phyloP scores from a whole-genome alignment of 2,329 filamentous ascomycete species.

The Paramyrothecium sp. region DNA sequence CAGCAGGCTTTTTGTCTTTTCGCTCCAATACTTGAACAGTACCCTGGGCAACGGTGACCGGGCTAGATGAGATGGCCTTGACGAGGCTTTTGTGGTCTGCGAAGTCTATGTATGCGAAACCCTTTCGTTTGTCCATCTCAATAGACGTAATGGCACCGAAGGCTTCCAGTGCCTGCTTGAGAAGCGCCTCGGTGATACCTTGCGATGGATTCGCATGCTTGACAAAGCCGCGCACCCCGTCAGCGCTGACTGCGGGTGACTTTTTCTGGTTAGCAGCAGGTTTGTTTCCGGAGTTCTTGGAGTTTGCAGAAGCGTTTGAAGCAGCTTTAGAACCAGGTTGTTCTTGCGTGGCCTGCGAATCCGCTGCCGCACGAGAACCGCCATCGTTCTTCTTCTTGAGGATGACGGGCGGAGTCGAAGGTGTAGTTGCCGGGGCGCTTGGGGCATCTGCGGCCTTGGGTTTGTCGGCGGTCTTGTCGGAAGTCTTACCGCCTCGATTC shows the following conservation, averaged over 20 bases:
- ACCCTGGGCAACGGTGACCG: slow-evolving; percentile 78
- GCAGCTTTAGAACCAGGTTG: slow-evolving; percentile 20
- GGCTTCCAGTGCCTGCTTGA: slow-evolving; percentile 69
- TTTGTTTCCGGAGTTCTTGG: slow-evolving; percentile 21
- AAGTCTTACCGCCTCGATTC: slow-evolving; percentile 34
- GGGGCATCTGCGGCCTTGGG: slow-evolving; percentile 32
- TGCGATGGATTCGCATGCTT: slow-evolving; percentile 88
- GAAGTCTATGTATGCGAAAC: slow-evolving; percentile 92
- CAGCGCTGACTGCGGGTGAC: slow-evolving; percentile 24
- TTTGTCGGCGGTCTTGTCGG: slow-evolving; percentile 39
- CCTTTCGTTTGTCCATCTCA: slow-evolving; percentile 93
- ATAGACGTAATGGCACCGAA: slow-evolving; percentile 78
- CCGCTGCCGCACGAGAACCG: slow-evolving; percentile 17
- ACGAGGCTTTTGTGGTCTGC: slow-evolving; percentile 67
- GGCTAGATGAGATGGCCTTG: slow-evolving; percentile 79
- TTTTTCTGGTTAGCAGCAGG: slow-evolving; percentile 30
- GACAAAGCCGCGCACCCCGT: slow-evolving; percentile 68
- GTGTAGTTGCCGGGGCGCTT: slow-evolving; percentile 19
- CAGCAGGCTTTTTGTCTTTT: slow-evolving; percentile 56
- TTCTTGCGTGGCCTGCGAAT: slow-evolving; percentile 24
- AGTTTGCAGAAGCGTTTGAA: slow-evolving; percentile 12
- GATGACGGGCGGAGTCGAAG: slow-evolving; percentile 33
- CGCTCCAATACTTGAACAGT: slow-evolving; percentile 84
- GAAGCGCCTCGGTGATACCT: slow-evolving; percentile 79
- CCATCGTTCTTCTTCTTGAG: slow-evolving; percentile 39